Base-by-base conservation (phyloP, 2,329 filamentous ascomycete species). In the Hypomyces rosellus region DNA sequence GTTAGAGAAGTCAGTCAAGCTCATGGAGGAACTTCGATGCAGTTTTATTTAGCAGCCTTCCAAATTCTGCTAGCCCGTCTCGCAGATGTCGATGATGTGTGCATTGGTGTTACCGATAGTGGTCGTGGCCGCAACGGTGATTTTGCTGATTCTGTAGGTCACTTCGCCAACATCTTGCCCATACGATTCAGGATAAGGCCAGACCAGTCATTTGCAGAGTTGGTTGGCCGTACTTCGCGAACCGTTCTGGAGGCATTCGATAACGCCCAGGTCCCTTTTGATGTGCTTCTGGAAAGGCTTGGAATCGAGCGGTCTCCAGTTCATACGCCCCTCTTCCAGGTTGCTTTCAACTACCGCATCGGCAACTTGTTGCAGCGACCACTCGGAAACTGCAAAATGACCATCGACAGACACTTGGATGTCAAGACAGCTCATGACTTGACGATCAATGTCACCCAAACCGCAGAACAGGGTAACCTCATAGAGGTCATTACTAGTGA, bases 301-400 rank as follows among this genome's bases (percentile, higher is more conserved):
- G 61, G 67, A 8, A 63, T 74, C 1, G 56, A 64, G 0, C 63
- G 74, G 5, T 71, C 70, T 1, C 54, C 69, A 0, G 55, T 62
- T 0, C 55, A 70, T 48, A 70, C 54, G 22, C 75, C 75, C 0
- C 44, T 79, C 1, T 77, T 77, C 59, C 75, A 78, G 50, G 66
- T 62, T 1, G 68, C 72, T 16, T 55, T 78, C 37, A 69, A 79
- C 58, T 78, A 78, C 55, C 65, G 72, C 5, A 65, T 65, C 20
- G 61, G 60, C 1, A 50, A 55, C 1, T 54, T 61, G 4, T 54
- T 65, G 40, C 54, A 61, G 57, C 34, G 65, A 3, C 38, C 53
- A 5, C 57, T 59, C 39, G 55, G 60, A 18, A 50, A 61, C 34
- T 58, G 56, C 52, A 46, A 48, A n/a, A 49, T 57, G 49, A 38